phyloP scores from a whole-genome alignment of 2,329 filamentous ascomycete genomes.

The Fusarium pseudocircinatum region DNA sequence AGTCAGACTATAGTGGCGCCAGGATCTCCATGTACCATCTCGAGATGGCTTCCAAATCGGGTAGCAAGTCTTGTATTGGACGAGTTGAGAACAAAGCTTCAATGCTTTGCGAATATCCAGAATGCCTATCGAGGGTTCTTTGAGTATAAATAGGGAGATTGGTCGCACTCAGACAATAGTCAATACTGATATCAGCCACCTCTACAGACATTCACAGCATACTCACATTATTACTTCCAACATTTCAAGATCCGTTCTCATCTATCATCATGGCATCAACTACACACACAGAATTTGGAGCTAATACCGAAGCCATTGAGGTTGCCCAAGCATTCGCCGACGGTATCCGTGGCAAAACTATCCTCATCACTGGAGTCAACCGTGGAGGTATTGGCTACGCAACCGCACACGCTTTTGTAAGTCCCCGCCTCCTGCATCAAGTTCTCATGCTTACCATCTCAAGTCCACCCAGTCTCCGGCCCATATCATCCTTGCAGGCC shows the following conservation, averaged over 20 bases:
- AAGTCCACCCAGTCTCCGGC: neutral
- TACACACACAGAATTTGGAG: neutral
- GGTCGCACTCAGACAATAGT: fast-evolving
- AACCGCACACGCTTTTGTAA: neutral
- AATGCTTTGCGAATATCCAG: fast-evolving
- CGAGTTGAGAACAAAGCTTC: neutral
- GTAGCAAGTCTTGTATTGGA: constrained; percentile 19
- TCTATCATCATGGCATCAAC: constrained; percentile 1
- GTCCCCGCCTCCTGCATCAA: fast-evolving
- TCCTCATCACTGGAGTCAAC: constrained; percentile 7
- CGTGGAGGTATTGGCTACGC: neutral
- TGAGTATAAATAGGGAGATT: neutral
- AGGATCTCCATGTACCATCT: neutral
- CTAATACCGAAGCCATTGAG: neutral
- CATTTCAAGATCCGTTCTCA: fast-evolving
- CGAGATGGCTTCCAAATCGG: neutral
- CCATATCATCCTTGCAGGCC: neutral
- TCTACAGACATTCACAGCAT: neutral
- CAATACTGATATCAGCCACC: neutral
- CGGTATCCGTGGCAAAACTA: neutral
- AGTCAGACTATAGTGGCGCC: neutral
- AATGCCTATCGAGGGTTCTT: fast-evolving
- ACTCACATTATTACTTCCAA: neutral
- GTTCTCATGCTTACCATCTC: fast-evolving
- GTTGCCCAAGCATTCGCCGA: neutral